Base-by-base conservation (phyloP, 805 yeast species). In the Zygosaccharomyces rouxii region DNA sequence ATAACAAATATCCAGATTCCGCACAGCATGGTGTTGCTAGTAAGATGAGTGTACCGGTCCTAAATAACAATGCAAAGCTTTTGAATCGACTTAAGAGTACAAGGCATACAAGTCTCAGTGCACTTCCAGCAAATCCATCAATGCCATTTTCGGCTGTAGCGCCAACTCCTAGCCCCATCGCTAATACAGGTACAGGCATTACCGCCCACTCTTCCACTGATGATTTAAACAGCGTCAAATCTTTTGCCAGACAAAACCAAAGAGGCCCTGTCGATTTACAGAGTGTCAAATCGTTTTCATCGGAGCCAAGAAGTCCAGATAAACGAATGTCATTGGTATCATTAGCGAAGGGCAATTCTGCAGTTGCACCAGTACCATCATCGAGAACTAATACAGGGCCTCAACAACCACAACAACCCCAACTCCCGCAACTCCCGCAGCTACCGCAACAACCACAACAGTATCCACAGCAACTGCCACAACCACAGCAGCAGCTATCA, bases 61-160 rank as follows among this genome's bases (percentile, higher is more conserved):
- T 66, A 30, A 66, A 61, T 43, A 55, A 53, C 28, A 57, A 54
- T 26, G 56, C 56, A 26, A 63, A 60, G 26, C 53, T 60, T 45
- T 40, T 60, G 40, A 57, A 56, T 35, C 50, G 67, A 39, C 51
- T 61, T 44, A 63, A 63, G 53, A 63, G 55, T 44, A 58, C 63
- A 19, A 59, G 69, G 41, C 69, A 62, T 48, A 63, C 62, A 7
- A 67, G 69, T 52, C 58, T 63, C 26, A 62, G 68, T 38, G 63
- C 63, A 1, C 57, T 62, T 1, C 62, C 66, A 11, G 42, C 42
- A 37, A 42, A 37, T 38, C 37, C 48, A 28, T 40, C 46, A 5
- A 37, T 49, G 7, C 44, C 47, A 23, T 35, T 7, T 38, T 18
- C 43, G 7, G 26, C 46, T n/a, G 23, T 44, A 21, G 28, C 47